These are phyloP conservation scores for Aspergillus candidus DNA, from an alignment of 2,329 filamentous ascomycete species.

Conservation along the genomic window DNA sequence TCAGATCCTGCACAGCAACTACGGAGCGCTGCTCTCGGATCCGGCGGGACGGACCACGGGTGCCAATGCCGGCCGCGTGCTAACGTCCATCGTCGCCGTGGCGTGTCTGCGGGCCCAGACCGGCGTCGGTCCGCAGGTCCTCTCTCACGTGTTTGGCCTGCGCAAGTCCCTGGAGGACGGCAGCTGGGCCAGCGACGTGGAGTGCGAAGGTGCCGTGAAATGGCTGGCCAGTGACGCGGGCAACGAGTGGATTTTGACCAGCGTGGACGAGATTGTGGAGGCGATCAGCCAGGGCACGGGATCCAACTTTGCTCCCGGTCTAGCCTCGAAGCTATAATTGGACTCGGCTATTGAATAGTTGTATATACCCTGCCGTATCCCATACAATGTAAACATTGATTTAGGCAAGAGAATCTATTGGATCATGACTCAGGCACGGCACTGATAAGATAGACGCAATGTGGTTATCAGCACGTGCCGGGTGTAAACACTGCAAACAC, in stretches of 20 bases:
- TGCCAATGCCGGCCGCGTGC: constrained; percentile 58
- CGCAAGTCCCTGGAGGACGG: constrained; percentile 69
- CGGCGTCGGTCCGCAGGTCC: constrained; percentile 74
- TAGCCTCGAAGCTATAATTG: constrained; percentile 23
- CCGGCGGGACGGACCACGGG: constrained; percentile 47
- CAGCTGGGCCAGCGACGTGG: constrained; percentile 45
- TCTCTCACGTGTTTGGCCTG: constrained; percentile 74
- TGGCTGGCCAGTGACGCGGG: constrained; percentile 63
- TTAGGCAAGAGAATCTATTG: too few species aligned
- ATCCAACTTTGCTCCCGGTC: constrained; percentile 52
- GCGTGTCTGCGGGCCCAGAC: constrained; percentile 71
- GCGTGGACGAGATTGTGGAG: constrained; percentile 55
- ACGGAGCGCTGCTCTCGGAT: constrained; percentile 67
- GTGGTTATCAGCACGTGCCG: too few species aligned
- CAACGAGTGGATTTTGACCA: constrained; percentile 57
- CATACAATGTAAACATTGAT: too few species aligned
- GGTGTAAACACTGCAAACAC: too few species aligned
- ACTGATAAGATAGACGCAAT: too few species aligned
- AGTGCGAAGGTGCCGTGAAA: constrained; percentile 48
- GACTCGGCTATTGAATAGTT: too few species aligned
- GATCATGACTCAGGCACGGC: too few species aligned
- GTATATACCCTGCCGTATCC: too few species aligned
- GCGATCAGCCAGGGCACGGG: constrained; percentile 44
- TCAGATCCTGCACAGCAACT: constrained; percentile 69
- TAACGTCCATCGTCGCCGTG: constrained; percentile 69